These are phyloP conservation scores for Selaginella tamariscina DNA, from an alignment of 75 land plant species.

Conservation along the genomic window DNA sequence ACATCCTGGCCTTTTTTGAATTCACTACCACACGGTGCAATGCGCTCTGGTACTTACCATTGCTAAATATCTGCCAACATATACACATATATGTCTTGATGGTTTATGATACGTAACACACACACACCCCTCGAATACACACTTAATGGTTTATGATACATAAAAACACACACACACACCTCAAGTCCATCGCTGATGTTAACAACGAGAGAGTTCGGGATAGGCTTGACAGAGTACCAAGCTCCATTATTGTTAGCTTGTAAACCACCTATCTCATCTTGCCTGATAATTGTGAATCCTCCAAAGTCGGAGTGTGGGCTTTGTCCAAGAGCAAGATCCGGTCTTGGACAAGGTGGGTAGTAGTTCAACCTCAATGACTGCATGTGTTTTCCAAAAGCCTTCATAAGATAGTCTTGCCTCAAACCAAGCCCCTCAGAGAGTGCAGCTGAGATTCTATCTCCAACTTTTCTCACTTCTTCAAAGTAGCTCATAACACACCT, in stretches of 20 bases:
- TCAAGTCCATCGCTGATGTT: constrained; percentile 44
- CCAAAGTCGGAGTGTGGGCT: constrained; percentile 69
- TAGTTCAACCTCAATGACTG: constrained; percentile 44
- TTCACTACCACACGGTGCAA: constrained; percentile 46
- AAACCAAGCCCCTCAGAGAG: constrained; percentile 48
- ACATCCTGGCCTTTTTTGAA: constrained; percentile 29
- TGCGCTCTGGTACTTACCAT: constrained; percentile 47
- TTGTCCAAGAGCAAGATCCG: constrained; percentile 65
- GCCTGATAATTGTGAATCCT: constrained; percentile 54
- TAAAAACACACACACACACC: constrained; percentile 39
- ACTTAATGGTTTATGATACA: constrained; percentile 5
- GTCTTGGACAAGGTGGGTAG: constrained; percentile 73
- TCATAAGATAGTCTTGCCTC: constrained; percentile 23
- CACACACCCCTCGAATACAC: constrained; percentile 29
- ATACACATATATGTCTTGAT: too few relatives aligned
- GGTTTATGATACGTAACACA: constrained; percentile 18
- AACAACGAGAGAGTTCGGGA: constrained; percentile 36
- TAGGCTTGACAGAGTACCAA: constrained; percentile 44
- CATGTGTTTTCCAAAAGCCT: constrained; percentile 25
- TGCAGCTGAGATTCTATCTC: constrained; percentile 31
- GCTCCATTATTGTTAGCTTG: constrained; percentile 30
- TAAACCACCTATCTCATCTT: constrained; percentile 35
- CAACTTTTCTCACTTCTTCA: constrained; percentile 35
- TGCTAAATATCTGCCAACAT: constrained; percentile 22
- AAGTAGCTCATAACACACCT: constrained; percentile 47